Evolutionary conservation across 768 basidiomycete genomes (phyloP), one percentile per base, ranked within the genome.

Genomic region (Termitomyces sp.): DNA sequence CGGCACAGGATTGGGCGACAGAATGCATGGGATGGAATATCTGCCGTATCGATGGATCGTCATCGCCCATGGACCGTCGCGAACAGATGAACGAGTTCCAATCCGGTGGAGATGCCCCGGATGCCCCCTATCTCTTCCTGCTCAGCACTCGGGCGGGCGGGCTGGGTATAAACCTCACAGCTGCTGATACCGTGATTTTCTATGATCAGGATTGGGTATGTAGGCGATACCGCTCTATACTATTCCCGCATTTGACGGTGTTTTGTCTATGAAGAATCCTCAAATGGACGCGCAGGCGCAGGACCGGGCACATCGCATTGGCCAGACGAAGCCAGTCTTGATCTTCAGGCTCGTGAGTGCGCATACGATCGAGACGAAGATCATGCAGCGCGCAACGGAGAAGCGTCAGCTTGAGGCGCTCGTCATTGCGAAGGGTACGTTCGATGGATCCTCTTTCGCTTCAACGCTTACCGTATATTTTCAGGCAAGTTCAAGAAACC

Each of bases 271-370:
- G 4, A 19, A 92, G 90, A 93, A 92, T 65, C 95, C 95, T 0
- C 95, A 97, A 75, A 95, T 95, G 86, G 96, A 99, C 62, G 77
- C 91, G 2, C 96, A 99, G 73, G 96, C 96, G 0, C 92, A 95
- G 68, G 96, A 97, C 64, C 82, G 96, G 35, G 95, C 95, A 0
- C 96, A 99, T 71, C 85, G 97, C 11, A 98, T 99, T 47, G 96
- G 96, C 1, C 96, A 98, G 73, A 97, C 85, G 29, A 86, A 78
- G 62, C 93, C 94, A 0, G 94, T 97, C 52, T 77, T 97, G 43
- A 86, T 97, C 56, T 96, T 92, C 75, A 81, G 96, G 38, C 78
- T 98, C 4, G 84, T 96, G 37, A 89, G 86, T 21, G 87, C 84
- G 5, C 89, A 95, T 70, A 97, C 94, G 2, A 80, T 99, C 63